Percentiles rank a stretch among this genome's conserved stretches.
phyloP scores from a whole-genome alignment of 2,329 filamentous ascomycete species.

The Penicillium sp. region DNA sequence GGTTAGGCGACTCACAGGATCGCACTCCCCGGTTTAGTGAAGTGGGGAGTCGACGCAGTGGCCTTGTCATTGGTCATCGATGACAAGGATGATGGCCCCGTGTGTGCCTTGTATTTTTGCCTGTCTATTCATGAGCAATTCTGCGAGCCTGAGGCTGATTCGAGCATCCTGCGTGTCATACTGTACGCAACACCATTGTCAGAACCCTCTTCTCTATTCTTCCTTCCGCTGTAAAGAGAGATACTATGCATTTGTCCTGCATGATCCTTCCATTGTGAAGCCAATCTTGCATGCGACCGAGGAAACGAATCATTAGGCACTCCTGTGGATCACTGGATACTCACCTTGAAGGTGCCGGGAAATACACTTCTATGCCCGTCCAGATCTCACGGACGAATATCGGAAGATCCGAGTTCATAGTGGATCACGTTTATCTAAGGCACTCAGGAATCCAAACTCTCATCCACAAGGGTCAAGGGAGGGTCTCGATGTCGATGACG shows the following conservation, averaged over 20 bases:
- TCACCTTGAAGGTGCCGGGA: background rate
- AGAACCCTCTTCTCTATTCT: background rate
- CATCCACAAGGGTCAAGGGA: background rate
- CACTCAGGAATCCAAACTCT: background rate
- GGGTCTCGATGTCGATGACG: background rate
- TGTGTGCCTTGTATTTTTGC: background rate
- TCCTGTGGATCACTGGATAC: background rate
- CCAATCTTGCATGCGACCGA: background rate
- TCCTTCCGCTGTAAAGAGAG: background rate
- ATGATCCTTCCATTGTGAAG: background rate
- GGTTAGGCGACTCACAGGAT: constrained; percentile 18
- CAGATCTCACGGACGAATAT: background rate
- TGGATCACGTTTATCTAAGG: background rate
- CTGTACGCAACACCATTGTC: background rate
- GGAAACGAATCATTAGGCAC: background rate
- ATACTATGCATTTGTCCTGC: background rate
- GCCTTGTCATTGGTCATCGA: constrained; percentile 16
- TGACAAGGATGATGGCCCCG: background rate
- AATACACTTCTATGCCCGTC: background rate
- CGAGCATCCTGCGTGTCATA: background rate
- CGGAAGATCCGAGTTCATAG: constrained; percentile 2
- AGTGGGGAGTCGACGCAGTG: background rate
- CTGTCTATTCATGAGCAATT: background rate
- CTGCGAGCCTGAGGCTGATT: constrained; percentile 9
- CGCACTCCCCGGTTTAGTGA: constrained; percentile 8